Conservation (phyloP, 352 stramenopile genomes). For the Pythium aristosporum region DNA sequence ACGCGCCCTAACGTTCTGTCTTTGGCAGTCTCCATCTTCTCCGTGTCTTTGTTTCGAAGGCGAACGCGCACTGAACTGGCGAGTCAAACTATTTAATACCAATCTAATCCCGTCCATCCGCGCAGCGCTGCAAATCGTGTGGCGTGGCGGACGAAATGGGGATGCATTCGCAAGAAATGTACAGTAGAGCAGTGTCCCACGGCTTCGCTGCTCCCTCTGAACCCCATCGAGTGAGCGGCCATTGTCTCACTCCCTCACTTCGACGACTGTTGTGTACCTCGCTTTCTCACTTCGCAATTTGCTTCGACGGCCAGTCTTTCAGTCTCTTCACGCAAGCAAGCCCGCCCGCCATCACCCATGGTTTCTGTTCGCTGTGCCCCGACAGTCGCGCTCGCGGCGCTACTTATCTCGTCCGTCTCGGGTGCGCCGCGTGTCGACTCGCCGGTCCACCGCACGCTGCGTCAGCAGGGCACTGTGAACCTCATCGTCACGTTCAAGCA, state of each 20-base stretch:
- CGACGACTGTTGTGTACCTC: neutral
- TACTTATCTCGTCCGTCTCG: too few species aligned
- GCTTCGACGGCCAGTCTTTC: neutral
- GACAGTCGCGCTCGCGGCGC: neutral
- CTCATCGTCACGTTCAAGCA: slow-evolving; percentile 19
- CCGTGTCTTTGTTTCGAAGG: too few species aligned
- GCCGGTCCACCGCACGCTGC: slow-evolving; percentile 15
- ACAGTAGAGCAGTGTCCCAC: neutral
- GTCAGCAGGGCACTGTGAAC: slow-evolving; percentile 10
- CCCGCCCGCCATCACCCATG: neutral
- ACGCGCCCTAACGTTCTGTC: too few species aligned
- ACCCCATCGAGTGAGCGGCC: neutral
- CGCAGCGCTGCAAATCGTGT: neutral
- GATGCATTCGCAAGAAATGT: neutral
- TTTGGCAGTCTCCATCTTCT: too few species aligned
- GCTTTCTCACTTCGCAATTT: neutral
- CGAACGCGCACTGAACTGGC: too few species aligned
- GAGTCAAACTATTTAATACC: too few species aligned
- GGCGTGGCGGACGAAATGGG: neutral
- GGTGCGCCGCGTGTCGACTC: slow-evolving; percentile 10
- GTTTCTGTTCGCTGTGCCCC: neutral
- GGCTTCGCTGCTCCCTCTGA: neutral
- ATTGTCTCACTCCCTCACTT: neutral
- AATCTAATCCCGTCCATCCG: too few species aligned
- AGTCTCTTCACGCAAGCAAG: neutral